Evolutionary conservation across 768 basidiomycete species (phyloP), one percentile per base, ranked within the genome.

Genomic region (Russula emetica): DNA sequence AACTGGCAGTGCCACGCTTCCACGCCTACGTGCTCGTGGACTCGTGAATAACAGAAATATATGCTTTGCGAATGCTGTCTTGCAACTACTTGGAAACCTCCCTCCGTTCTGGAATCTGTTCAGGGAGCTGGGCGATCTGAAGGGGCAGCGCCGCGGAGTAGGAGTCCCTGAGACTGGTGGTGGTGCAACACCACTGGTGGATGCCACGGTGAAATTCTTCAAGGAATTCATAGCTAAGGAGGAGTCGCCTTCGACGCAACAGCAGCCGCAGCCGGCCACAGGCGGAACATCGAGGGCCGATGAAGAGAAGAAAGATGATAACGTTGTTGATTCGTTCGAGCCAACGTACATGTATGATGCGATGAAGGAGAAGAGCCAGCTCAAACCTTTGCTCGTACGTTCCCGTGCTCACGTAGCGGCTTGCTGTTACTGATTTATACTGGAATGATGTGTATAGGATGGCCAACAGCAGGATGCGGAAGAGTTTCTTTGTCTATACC

Each of bases 21-120:
- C 74, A 2, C 74, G 73, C 54, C 82, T 90, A 36, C 78, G 80
- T 8, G 85, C 92, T 0, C 80, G 95, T 16, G 96, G 96, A 5
- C 76, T 98, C 56, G 80, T 98, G 68, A 99, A 99, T 75, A 88
- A 84, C 3, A 94, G 95, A 1, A 99, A 98, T 75, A 87, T 97
- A 85, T 98, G 96, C 74, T 99, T 98, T 72, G 94, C 94, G 32
- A 98, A 98, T 70, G 86, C 94, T 0, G 89, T 98, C 26, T 77
- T 99, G 34, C 96, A 98, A 76, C 84, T 90, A 1, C 80, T 99
- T 30, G 82, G 95, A 1, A 95, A 94, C 74, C 92, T 88, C 69
- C 81, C 83, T 18, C 92, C 90, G 1, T 98, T 98, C 74, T 85
- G 86, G 70, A 79, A 79, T 49, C 74, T 98, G 38, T 88, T 99